phyloP scores from a whole-genome alignment of 495 filamentous ascomycete species.

The Podospora bellae-mahoneyi region DNA sequence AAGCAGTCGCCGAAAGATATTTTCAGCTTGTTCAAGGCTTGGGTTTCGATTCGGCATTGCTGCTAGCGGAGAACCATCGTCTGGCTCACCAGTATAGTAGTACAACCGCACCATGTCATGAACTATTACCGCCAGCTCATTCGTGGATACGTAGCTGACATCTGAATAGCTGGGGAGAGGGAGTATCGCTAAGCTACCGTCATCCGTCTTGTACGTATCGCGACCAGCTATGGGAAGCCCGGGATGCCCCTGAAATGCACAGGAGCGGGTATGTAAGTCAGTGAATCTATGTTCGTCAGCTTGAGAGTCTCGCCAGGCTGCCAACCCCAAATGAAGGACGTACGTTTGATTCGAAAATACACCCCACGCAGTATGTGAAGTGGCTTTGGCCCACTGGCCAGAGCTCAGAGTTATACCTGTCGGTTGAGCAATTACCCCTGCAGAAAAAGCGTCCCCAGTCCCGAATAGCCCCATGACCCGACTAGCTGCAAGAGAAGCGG shows the following conservation, averaged over 20 bases:
- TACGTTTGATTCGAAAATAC: not conserved
- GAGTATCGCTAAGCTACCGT: not conserved
- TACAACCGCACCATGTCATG: not conserved
- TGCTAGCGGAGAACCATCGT: not conserved
- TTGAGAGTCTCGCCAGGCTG: not conserved
- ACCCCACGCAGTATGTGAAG: constrained; percentile 4
- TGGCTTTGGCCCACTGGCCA: not conserved
- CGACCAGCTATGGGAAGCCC: not conserved
- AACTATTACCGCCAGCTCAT: not conserved
- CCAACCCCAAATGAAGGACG: not conserved
- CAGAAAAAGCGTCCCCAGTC: not conserved
- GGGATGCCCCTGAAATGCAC: not conserved
- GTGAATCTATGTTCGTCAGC: not conserved
- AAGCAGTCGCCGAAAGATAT: not conserved
- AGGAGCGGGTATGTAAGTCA: not conserved
- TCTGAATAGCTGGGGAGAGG: not conserved
- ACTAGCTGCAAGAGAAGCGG: not conserved
- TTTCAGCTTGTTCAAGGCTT: not conserved
- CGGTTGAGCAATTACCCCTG: not conserved
- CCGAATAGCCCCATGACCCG: not conserved
- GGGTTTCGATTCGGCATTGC: not conserved
- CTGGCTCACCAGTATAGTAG: not conserved
- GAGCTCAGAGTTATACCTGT: not conserved
- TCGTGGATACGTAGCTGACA: not conserved
- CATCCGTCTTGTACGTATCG: not conserved